phyloP scores from a whole-genome alignment of 176 grass and related monocot genomes.

The Triticum timopheevii region DNA sequence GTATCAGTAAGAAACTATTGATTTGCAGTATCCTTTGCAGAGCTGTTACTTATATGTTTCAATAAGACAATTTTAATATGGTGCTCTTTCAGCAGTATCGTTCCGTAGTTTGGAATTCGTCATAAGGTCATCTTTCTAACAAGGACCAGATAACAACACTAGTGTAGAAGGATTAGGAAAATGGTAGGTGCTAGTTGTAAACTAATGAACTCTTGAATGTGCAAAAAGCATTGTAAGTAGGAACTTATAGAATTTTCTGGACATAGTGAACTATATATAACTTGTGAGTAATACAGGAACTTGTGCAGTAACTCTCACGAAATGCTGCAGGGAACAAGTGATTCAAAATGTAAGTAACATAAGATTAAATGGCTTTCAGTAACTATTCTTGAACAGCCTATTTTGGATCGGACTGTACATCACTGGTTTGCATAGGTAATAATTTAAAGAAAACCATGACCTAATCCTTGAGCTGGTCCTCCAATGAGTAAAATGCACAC shows the following conservation, averaged over 20 bases:
- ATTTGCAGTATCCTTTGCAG: background rate
- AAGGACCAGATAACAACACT: background rate
- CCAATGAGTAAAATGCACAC: background rate
- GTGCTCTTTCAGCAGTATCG: background rate
- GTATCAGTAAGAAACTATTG: slow-evolving; percentile 12
- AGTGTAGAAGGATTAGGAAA: background rate
- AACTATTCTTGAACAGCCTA: background rate
- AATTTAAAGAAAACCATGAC: background rate
- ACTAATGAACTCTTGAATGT: background rate
- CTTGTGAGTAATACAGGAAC: background rate
- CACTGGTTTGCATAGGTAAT: background rate
- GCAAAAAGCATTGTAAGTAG: background rate
- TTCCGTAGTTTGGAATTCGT: background rate
- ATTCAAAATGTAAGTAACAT: background rate
- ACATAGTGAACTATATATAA: too few species aligned
- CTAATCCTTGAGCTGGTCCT: background rate
- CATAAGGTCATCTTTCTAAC: background rate
- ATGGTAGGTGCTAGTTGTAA: background rate
- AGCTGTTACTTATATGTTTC: background rate
- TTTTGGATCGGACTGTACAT: background rate
- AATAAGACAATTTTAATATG: background rate
- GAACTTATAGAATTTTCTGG: background rate
- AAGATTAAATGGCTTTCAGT: background rate
- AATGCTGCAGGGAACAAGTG: background rate
- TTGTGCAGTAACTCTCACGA: background rate